phyloP scores from a whole-genome alignment of 495 filamentous ascomycete species.

The Lindgomyces ingoldianus region DNA sequence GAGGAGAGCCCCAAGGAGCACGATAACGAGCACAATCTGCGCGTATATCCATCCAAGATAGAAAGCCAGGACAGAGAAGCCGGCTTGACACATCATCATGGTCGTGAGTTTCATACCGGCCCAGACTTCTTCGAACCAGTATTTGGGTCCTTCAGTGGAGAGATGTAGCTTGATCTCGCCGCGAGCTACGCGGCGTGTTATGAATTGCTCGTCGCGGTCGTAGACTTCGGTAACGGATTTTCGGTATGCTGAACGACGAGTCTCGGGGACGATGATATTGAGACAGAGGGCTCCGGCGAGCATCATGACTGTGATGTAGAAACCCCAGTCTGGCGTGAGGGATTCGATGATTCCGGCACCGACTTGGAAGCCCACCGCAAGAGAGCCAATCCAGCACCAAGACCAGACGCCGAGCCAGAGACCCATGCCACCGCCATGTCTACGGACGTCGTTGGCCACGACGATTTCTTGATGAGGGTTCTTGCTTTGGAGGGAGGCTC shows the following conservation, averaged over 20 bases:
- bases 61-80: conserved; percentile 68
- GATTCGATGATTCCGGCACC: conserved; percentile 65
- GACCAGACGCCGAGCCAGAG: conserved; percentile 77
- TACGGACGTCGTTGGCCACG: conserved; percentile 60
- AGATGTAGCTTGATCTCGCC: conserved; percentile 77
- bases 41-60: conserved; percentile 79
- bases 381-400: conserved; percentile 68
- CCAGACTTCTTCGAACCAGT: conserved; percentile 73
- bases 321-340: conserved; percentile 67
- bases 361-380: conserved; percentile 67
- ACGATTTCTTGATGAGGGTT: conserved; percentile 71
- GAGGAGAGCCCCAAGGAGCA: conserved; percentile 66
- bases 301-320: conserved; percentile 68
- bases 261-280: conserved; percentile 67
- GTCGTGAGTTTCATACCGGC: conserved; percentile 66
- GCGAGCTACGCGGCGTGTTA: conserved; percentile 61
- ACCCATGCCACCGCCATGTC: conserved; percentile 74
- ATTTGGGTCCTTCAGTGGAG: conserved; percentile 63
- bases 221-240: conserved; percentile 65
- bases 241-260: conserved; percentile 63
- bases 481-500: conserved; percentile 67
- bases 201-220: conserved; percentile 49
- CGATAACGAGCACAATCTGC: conserved; percentile 67
- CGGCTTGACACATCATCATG: conserved; percentile 69
- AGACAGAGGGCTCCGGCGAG: conserved; percentile 61